Conservation (phyloP, 257 asterid genomes). For the Scutellaria baicalensis region DNA sequence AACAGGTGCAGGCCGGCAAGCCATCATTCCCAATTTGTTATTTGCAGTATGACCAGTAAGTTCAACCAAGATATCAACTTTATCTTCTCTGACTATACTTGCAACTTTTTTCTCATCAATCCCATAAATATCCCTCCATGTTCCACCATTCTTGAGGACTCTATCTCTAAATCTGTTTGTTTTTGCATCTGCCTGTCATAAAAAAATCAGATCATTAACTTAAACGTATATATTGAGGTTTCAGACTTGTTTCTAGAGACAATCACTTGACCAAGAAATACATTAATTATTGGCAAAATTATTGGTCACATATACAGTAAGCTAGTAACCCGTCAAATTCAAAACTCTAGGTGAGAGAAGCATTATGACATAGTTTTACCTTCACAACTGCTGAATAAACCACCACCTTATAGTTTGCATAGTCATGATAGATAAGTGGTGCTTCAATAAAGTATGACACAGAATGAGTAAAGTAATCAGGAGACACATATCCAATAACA, state of each 20-base stretch:
- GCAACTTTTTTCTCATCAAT: slow-evolving; percentile 93
- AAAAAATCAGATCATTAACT: slow-evolving; percentile 5
- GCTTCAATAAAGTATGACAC: slow-evolving; percentile 96
- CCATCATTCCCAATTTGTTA: slow-evolving; percentile 98
- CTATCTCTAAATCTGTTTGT: slow-evolving; percentile 81
- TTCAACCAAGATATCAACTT: slow-evolving; percentile 92
- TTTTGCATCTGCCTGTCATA: slow-evolving; percentile 92
- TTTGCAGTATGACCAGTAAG: slow-evolving; percentile 99
- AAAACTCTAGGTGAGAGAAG: slow-evolving; percentile 7
- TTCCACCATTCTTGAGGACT: slow-evolving; percentile 82
- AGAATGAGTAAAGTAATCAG: slow-evolving; percentile 98
- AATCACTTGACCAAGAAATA: slow-evolving; percentile 1
- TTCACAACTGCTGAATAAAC: slow-evolving; percentile 96
- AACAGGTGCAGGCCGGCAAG: slow-evolving; percentile 98
- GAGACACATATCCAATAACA: slow-evolving; percentile 94
- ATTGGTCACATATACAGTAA: neutral
- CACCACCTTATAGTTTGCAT: slow-evolving; percentile 76
- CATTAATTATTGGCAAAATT: slow-evolving; percentile 1
- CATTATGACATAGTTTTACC: slow-evolving; percentile 39
- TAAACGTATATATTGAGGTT: neutral
- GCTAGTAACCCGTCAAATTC: neutral
- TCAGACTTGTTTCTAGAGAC: neutral
- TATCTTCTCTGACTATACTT: slow-evolving; percentile 85
- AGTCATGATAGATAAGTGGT: slow-evolving; percentile 76
- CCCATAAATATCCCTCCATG: slow-evolving; percentile 91